phyloP scores from a whole-genome alignment of 306 rosid genomes.

The Morella rubra region DNA sequence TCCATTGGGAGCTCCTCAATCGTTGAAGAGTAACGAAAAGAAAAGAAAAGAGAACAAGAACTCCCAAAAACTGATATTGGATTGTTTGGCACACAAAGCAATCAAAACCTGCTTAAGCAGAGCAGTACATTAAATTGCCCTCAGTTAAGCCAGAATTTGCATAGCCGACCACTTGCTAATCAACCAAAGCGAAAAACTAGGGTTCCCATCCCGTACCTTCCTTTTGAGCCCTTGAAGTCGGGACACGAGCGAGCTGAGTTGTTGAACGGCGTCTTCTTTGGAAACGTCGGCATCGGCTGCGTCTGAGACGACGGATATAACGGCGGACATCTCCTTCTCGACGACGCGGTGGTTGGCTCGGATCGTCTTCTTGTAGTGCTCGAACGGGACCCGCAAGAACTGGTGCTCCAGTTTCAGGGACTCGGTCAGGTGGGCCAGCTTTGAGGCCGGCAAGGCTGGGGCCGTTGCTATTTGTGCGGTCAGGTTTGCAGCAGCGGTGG shows the following conservation, averaged over 20 bases:
- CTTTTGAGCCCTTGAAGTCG: slow-evolving; percentile 85
- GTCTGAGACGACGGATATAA: slow-evolving; percentile 59
- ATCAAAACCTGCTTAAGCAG: not conserved
- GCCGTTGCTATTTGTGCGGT: slow-evolving; percentile 30
- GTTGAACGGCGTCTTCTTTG: slow-evolving; percentile 62
- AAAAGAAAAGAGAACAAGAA: too few species aligned
- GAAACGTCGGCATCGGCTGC: slow-evolving; percentile 51
- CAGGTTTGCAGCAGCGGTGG: slow-evolving; percentile 34
- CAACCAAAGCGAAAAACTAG: slow-evolving; percentile 17
- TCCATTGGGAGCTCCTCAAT: too few species aligned
- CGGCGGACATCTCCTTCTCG: slow-evolving; percentile 83
- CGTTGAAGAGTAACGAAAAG: too few species aligned
- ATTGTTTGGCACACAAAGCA: not conserved
- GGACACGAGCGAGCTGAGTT: slow-evolving; percentile 79
- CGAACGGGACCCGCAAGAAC: slow-evolving; percentile 93
- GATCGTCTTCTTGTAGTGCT: slow-evolving; percentile 93
- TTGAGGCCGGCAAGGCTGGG: slow-evolving; percentile 40
- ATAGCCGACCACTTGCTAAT: not conserved
- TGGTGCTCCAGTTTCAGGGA: slow-evolving; percentile 92
- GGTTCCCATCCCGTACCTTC: slow-evolving; percentile 51
- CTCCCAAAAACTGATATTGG: too few species aligned
- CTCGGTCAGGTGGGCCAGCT: slow-evolving; percentile 55
- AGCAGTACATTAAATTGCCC: not conserved
- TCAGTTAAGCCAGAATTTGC: not conserved
- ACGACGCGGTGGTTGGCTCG: slow-evolving; percentile 81